These are phyloP conservation scores for Telopea speciosissima DNA, from an alignment of 177 flowering plant genomes.

Conservation along the genomic window DNA sequence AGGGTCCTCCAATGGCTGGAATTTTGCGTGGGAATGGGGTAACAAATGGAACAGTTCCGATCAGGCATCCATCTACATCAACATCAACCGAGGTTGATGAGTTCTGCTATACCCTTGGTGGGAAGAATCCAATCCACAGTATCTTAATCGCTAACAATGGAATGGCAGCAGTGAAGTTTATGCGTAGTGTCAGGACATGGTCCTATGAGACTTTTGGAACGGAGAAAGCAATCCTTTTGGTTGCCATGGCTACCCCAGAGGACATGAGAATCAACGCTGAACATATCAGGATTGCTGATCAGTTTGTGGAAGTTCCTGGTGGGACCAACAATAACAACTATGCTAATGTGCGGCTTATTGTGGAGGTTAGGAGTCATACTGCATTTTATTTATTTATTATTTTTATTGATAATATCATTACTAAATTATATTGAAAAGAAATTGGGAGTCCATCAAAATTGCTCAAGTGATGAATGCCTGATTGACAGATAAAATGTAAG, in stretches of 20 bases:
- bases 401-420: background rate
- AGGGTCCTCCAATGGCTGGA: slow-evolving; percentile 33
- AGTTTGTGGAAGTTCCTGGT: slow-evolving; percentile 84
- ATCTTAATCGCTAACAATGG: slow-evolving; percentile 98
- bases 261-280: slow-evolving; percentile 88
- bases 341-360: slow-evolving; percentile 82
- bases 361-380: slow-evolving; percentile 44
- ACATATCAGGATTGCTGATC: slow-evolving; percentile 79
- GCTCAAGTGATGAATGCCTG: background rate
- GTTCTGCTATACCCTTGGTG: slow-evolving; percentile 83
- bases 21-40: slow-evolving; percentile 42
- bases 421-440: background rate
- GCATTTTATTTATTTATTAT: background rate
- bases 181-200: slow-evolving; percentile 94
- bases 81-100: slow-evolving; percentile 54
- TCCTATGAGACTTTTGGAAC: slow-evolving; percentile 81
- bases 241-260: slow-evolving; percentile 86
- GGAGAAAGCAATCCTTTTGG: slow-evolving; percentile 71
- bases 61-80: slow-evolving; percentile 37
- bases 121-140: slow-evolving; percentile 82
- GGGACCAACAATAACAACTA: slow-evolving; percentile 83
- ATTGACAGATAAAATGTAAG: background rate
- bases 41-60: slow-evolving; percentile 42
- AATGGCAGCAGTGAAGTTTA: slow-evolving; percentile 99
- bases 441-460: background rate